phyloP scores from a whole-genome alignment of 2,329 filamentous ascomycete genomes.

The Hypoxylon sp. region DNA sequence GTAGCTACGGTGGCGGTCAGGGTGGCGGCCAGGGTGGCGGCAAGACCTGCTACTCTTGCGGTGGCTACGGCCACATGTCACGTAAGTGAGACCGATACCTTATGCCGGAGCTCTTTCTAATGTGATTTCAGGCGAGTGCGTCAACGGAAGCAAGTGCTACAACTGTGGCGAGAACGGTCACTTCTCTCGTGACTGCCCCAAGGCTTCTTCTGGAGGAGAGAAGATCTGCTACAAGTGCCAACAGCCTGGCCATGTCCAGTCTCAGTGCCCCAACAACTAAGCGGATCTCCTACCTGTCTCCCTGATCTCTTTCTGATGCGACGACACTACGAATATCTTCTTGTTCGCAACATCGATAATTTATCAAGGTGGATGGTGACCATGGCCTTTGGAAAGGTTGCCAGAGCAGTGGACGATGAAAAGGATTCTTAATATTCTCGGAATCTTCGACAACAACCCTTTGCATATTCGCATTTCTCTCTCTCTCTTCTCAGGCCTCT shows the following conservation, averaged over 20 bases:
- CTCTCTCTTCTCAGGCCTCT: conserved; percentile 22
- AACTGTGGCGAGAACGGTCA: conserved; percentile 96
- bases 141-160: conserved; percentile 99
- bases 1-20: conserved; percentile 40
- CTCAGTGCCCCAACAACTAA: conserved; percentile 89
- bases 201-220: conserved; percentile 85
- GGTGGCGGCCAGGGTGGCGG: conserved; percentile 56
- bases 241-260: conserved; percentile 87
- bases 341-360: conserved; percentile 20
- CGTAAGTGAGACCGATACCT: conserved; percentile 60
- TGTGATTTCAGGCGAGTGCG: conserved; percentile 75
- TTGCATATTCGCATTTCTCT: conserved; percentile 40
- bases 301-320: conserved; percentile 24
- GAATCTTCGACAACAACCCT: conserved; percentile 35
- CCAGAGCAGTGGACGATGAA: conserved; percentile 34
- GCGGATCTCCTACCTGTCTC: conserved; percentile 6
- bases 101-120: conserved; percentile 23
- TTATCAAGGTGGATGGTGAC: conserved; percentile 35
- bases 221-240: conserved; percentile 99
- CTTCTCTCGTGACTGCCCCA: conserved; percentile 94
- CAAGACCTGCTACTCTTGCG: conserved; percentile 98
- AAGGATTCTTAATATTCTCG: conserved; percentile 27
- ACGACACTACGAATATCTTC: conserved; percentile 22
- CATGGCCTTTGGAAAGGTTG: conserved; percentile 28
- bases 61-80: conserved; percentile 96